These are phyloP conservation scores for Arthrinium phaeospermum DNA, from an alignment of 2,329 filamentous ascomycete genomes.

Conservation along the genomic window DNA sequence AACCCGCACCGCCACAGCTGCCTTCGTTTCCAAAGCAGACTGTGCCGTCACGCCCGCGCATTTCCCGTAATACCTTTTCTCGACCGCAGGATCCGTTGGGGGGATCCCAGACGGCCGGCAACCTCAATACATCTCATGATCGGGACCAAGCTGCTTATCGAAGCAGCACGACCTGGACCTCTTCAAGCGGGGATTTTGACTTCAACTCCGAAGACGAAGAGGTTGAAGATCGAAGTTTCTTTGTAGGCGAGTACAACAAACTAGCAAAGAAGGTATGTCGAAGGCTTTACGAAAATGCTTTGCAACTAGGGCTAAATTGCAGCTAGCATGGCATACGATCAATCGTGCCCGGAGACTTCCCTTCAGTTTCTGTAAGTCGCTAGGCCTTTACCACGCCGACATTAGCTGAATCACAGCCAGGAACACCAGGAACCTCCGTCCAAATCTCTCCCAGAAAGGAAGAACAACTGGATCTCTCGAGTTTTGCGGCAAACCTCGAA, in stretches of 20 bases:
- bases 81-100: conserved; percentile 25
- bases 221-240: conserved; percentile 52
- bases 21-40: conserved; percentile 20
- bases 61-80: conserved; percentile 25
- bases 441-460: conserved; percentile 22
- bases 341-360: conserved; percentile 37
- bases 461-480: conserved; percentile 47
- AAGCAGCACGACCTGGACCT: conserved; percentile 63
- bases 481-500: conserved; percentile 43
- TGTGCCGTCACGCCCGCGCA: conserved; percentile 17
- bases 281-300: too few species aligned
- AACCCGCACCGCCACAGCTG: conserved; percentile 26
- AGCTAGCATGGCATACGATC: conserved; percentile 58
- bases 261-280: conserved; percentile 60
- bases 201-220: conserved; percentile 55
- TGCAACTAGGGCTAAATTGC: neutral
- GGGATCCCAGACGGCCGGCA: conserved; percentile 27
- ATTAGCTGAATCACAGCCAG: neutral
- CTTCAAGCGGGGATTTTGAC: conserved; percentile 57
- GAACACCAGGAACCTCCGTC: conserved; percentile 1
- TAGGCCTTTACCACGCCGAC: neutral
- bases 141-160: conserved; percentile 33
- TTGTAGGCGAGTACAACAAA: conserved; percentile 64
- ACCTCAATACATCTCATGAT: conserved; percentile 23
- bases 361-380: conserved; percentile 29